Evolutionary conservation across 352 stramenopile species (phyloP).

Genomic region (Phytophthora citricola): DNA sequence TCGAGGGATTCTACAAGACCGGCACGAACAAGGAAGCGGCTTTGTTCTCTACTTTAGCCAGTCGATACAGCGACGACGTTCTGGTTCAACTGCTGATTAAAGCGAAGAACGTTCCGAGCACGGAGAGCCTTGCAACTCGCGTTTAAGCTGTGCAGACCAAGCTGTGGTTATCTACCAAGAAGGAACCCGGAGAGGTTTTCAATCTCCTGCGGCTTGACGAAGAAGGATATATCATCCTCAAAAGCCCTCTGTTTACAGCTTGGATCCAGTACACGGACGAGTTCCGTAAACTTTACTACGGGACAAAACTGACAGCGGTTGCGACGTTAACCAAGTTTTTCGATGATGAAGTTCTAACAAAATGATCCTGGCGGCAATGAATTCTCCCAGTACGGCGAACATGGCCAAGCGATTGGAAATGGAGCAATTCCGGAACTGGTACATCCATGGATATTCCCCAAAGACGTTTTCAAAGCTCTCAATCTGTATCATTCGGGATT

Average conservation of each 20-base stretch:
- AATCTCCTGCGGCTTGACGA: constrained; percentile 11
- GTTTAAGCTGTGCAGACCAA: constrained; percentile 10
- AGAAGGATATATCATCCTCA: neutral
- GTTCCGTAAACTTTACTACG: constrained; percentile 7
- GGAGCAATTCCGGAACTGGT: constrained; percentile 19
- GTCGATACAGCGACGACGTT: neutral
- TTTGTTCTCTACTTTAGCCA: constrained; percentile 8
- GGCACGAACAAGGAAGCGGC: neutral
- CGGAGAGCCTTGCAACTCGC: neutral
- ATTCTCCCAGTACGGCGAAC: neutral
- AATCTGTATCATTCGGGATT: neutral
- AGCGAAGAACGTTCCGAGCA: constrained; percentile 9
- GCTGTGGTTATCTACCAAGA: constrained; percentile 2
- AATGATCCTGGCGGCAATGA: constrained; percentile 4
- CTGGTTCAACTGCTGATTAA: constrained; percentile 8
- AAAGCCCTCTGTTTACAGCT: constrained; percentile 5
- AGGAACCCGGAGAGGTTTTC: constrained; percentile 4
- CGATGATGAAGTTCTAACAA: constrained; percentile 3
- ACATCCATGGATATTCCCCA: neutral
- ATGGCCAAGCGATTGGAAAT: constrained; percentile 10
- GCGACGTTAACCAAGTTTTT: constrained; percentile 3
- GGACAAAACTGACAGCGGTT: neutral
- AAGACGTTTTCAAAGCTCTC: constrained; percentile 9
- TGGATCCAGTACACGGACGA: constrained; percentile 21
- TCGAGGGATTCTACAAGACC: constrained; percentile 5